phyloP scores from a whole-genome alignment of 768 basidiomycete genomes.

The Hirschioporus abietinus region DNA sequence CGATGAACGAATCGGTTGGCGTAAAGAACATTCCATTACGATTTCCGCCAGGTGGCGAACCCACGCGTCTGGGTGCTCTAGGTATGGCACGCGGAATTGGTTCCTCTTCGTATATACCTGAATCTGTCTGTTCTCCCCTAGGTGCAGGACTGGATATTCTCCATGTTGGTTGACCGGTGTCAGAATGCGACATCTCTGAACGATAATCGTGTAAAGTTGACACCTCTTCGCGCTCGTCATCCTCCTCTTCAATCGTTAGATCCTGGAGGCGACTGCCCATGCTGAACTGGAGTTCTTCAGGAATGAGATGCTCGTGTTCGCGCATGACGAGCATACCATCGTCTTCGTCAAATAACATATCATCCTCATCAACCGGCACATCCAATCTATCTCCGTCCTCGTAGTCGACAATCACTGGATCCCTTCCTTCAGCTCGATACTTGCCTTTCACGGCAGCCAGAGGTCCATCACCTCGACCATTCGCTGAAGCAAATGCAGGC shows the following conservation, averaged over 20 bases:
- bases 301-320: slow-evolving; percentile 3
- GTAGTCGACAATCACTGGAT: background rate
- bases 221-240: background rate
- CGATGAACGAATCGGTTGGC: background rate
- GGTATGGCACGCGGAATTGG: background rate
- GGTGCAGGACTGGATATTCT: background rate
- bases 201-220: background rate
- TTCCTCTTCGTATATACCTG: background rate
- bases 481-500: background rate
- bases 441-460: background rate
- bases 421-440: background rate
- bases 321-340: background rate
- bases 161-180: background rate
- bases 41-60: background rate
- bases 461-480: background rate
- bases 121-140: background rate
- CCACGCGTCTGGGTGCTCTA: background rate
- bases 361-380: background rate
- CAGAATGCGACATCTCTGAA: background rate
- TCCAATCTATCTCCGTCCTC: background rate
- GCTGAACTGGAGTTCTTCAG: background rate
- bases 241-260: background rate
- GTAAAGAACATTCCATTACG: background rate
- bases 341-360: background rate
- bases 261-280: background rate